phyloP scores from a whole-genome alignment of 108 stramenopile genomes.

The Skeletonema grethae region DNA sequence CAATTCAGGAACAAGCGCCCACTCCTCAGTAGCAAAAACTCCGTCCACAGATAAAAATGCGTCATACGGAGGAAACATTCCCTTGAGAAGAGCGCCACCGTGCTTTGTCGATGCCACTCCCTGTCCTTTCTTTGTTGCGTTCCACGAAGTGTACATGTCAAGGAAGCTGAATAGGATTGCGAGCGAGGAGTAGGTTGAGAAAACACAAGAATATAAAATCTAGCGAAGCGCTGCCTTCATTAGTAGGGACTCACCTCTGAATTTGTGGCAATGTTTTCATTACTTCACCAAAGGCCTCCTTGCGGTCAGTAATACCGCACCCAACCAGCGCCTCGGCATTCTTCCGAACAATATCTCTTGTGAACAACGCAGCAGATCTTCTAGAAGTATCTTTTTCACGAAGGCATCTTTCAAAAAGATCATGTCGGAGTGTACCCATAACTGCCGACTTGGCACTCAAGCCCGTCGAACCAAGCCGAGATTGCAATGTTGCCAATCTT shows the following conservation, averaged over 20 bases:
- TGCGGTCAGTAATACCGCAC: constrained; percentile 59
- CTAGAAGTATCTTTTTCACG: constrained; percentile 55
- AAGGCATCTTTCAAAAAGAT: constrained; percentile 76
- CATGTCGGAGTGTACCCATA: constrained; percentile 83
- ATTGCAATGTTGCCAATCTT: constrained; percentile 74
- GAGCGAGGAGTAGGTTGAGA: too few species aligned
- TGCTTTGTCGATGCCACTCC: constrained; percentile 1
- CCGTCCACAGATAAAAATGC: constrained; percentile 26
- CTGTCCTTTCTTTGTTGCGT: constrained; percentile 3
- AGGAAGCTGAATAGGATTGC: constrained; percentile 44
- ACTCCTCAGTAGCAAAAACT: constrained; percentile 69
- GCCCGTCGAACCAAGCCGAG: constrained; percentile 72
- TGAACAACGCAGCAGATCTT: constrained; percentile 41
- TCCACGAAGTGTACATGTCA: constrained; percentile 51
- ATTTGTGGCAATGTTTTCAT: constrained; percentile 70
- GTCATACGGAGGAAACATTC: constrained; percentile 33
- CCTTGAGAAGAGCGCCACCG: constrained; percentile 27
- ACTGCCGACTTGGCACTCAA: constrained; percentile 63
- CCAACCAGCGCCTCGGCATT: constrained; percentile 69
- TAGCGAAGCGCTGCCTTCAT: too few species aligned
- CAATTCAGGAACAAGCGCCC: constrained; percentile 68
- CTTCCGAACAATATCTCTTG: constrained; percentile 60
- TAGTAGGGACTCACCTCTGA: not conserved
- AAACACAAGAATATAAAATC: too few species aligned
- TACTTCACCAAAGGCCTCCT: constrained; percentile 62